Evolutionary conservation across 2,329 filamentous ascomycete species (phyloP).

Genomic region (Cladorrhinum sp.): DNA sequence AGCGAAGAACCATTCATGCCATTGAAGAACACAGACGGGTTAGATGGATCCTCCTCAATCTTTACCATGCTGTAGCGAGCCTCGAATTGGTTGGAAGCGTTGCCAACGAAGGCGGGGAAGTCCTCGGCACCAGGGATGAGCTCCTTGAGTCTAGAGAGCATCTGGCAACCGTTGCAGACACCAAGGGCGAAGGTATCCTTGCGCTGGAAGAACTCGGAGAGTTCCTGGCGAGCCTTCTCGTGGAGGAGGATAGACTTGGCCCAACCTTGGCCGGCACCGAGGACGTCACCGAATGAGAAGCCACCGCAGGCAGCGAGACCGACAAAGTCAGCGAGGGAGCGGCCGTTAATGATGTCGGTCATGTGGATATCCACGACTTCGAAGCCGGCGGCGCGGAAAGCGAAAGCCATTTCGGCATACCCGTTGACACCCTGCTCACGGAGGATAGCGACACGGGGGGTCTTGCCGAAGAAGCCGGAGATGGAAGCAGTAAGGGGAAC

Average conservation of each 20-base stretch:
- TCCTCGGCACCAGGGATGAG: slow-evolving; percentile 79
- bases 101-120: slow-evolving; percentile 87
- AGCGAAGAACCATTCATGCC: slow-evolving; percentile 80
- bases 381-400: slow-evolving; percentile 88
- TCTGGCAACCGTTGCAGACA: slow-evolving; percentile 97
- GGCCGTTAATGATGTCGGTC: slow-evolving; percentile 81
- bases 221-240: slow-evolving; percentile 70
- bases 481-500: slow-evolving; percentile 66
- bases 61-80: slow-evolving; percentile 79
- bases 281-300: slow-evolving; percentile 85
- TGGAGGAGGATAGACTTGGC: slow-evolving; percentile 90
- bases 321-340: slow-evolving; percentile 77
- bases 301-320: slow-evolving; percentile 94
- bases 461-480: slow-evolving; percentile 52
- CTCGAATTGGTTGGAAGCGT: slow-evolving; percentile 86
- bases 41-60: slow-evolving; percentile 57
- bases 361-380: slow-evolving; percentile 93
- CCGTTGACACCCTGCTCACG: slow-evolving; percentile 95
- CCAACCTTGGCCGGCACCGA: slow-evolving; percentile 96
- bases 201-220: slow-evolving; percentile 80
- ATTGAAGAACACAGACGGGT: slow-evolving; percentile 79
- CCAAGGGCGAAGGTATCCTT: slow-evolving; percentile 89
- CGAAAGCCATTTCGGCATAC: slow-evolving; percentile 96
- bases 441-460: slow-evolving; percentile 82
- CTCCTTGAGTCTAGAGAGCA: slow-evolving; percentile 78